Evolutionary conservation across 768 basidiomycete genomes (phyloP), one percentile per base, ranked within the genome.

Genomic region (Daedaleopsis nitida): DNA sequence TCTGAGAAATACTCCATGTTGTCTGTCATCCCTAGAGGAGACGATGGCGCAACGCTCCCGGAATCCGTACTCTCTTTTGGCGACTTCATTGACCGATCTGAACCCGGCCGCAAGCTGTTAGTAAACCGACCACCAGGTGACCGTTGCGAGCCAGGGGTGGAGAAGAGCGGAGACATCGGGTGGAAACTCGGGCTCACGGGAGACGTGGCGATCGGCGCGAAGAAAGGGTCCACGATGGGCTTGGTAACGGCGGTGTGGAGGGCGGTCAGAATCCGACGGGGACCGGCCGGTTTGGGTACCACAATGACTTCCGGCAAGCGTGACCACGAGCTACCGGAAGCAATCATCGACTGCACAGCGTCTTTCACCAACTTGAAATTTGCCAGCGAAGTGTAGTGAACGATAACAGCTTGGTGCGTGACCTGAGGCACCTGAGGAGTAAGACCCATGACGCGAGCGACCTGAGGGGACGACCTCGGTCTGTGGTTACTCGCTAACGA

Each of bases 201-300:
- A 0, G 91, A 89, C 0, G 94, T 98, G 0, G 96, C 96, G 63
- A 94, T 98, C n/a, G 97, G 96, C 0, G 84, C 75, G 69, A 98
- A 97, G 73, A 88, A 91, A 0, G 96, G 92, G 70, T 99, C 96
- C 34, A 99, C 86, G 12, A 85, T 70, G 0, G 97, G 96, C 65
- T 88, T 91, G 10, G 85, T 90, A 52, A 92, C 82, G 1, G 95
- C 95, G 5, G 93, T 98, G 71, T 96, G 91, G 17, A 99, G 78
- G 24, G 95, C 91, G 21, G 95, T 96, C 66, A 99, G 78, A 67
- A 98, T 88, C 10, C 96, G 86, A 42, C 96, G 86, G 8, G 97
- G 97, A 5, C 97, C 96, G 17, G 92, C 96, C 11, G 96, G 96
- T 75, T 98, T 99, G 21, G 96, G 96, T 42, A 98, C 89, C 66